Evolutionary conservation across 2,329 filamentous ascomycete species (phyloP), one percentile per base, ranked within the genome.

Genomic region (Exophiala sp.): DNA sequence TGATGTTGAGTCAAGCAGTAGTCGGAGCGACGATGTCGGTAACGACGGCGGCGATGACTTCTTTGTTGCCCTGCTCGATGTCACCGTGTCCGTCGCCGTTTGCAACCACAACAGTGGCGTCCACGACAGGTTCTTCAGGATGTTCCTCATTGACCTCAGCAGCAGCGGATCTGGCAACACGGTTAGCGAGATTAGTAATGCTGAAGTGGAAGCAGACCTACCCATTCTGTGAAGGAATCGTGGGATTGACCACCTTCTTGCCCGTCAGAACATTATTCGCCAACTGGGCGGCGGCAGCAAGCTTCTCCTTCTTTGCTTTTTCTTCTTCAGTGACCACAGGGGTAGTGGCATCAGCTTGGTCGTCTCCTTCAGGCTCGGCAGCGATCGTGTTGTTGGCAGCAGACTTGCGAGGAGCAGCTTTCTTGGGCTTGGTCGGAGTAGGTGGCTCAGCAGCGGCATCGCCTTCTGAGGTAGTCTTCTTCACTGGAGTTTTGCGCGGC

Each of bases 401-500:
- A n/a, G 44, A 4, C 38, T 53, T 52, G 52, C 52, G 49, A 14
- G 46, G 35, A 50, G 49, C 33, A 11, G 47, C 18, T 11, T 29
- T 24, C 20, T 32, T 36, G 21, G 33, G 34, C 18, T 51, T 51
- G 16, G 48, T 16, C 8, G 48, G 48, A 2, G 45, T 47, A 11
- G 49, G 14, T 41, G 21, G 39, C 14, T 45, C 42, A 16, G 34
- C 49, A 29, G 40, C 36, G 20, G 6, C 47, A 3, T 39, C 45
- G 9, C 46, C 41, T 16, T 50, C 47, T 36, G 41, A 45, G 32
- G 41, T 34, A 18, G 50, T 29, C 21, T 54, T 63, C 52, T 67
- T 63, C 34, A 50, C 57, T 1, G 47, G 47, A 33, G 55, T 56
- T 40, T 55, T 57, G 48, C 59, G 54, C 21, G 48, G 20, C n/a